phyloP scores from a whole-genome alignment of 225 moss, liverwort and hornwort genomes.

The Sphagnum tenellum region DNA sequence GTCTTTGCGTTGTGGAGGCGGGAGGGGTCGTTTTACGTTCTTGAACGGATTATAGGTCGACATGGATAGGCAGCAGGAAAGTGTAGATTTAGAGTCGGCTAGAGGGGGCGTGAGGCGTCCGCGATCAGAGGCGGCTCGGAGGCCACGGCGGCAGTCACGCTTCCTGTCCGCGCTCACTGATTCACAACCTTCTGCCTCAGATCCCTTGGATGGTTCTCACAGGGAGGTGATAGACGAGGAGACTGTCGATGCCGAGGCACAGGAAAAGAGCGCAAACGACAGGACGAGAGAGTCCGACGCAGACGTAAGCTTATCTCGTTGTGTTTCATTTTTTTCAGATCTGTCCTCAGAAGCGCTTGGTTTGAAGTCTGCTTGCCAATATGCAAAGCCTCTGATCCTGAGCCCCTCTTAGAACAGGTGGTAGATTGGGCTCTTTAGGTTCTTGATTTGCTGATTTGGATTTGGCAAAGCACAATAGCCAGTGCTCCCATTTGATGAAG shows the following conservation, averaged over 20 bases:
- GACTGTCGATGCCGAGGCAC: conserved; percentile 23
- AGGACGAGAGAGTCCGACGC: conserved; percentile 24
- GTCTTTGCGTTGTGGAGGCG: no score
- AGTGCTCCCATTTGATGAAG: no score
- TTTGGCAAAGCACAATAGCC: neutral
- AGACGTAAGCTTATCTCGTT: conserved; percentile 17
- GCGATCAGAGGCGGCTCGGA: conserved; percentile 56
- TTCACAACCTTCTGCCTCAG: conserved; percentile 31
- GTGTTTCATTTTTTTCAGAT: neutral
- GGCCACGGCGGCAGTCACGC: conserved; percentile 48
- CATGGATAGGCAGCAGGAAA: no score
- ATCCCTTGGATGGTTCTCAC: conserved; percentile 39
- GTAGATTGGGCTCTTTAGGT: neutral
- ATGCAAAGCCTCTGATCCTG: no score
- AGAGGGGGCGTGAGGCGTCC: conserved; percentile 61
- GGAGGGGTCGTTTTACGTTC: no score
- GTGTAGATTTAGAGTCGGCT: no score
- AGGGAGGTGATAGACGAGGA: conserved; percentile 36
- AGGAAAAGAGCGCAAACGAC: conserved; percentile 25
- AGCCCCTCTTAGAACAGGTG: no score
- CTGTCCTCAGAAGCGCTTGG: neutral
- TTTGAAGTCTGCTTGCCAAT: no score
- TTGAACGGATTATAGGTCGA: no score
- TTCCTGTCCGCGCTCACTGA: conserved; percentile 14
- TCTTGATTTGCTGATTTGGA: neutral